Base-by-base conservation (phyloP, 768 basidiomycete species). In the Termitomyces eurrhizus region DNA sequence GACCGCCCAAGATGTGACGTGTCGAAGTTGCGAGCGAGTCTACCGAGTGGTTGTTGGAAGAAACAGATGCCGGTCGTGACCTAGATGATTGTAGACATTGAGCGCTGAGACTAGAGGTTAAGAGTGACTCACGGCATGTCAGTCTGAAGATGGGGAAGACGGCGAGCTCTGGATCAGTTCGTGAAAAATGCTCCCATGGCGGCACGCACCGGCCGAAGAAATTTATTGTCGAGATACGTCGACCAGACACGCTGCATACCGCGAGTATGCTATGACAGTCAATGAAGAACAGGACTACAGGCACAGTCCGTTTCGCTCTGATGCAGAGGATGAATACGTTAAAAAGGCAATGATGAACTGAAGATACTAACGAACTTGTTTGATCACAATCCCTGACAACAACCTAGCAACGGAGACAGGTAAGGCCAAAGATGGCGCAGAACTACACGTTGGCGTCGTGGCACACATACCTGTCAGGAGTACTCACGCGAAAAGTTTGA, bases 171-270 rank as follows among this genome's bases (percentile, higher is more conserved):
- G 24, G 29, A 57, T 61, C 52, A 58, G n/a, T 57, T 24, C 7
- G 52, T n/a, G 37, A 45, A 60, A 62, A 42, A 61, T 61, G 32
- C 51, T 58, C 56, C 52, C 60, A 65, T 58, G 50, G 35, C 29
- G 57, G 61, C 49, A 67, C 63, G 58, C 66, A 68, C 70, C 62
- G 65, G 61, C 52, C 62, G 57, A 14, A 60, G 62, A 44, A 55
- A 53, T 50, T 39, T 18, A 18, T 45, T 58, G 66, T 77, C 77
- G 18, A 83, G 77, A 66, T 84, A 84, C 11, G 77, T 78, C 33
- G 80, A 82, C 82, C 83, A 83, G 56, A 81, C 73, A 32, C 80
- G 76, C 64, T 83, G 78, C 80, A 83, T 83, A 35, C 18, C 33
- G 36, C 50, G 24, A 13, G 7, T 14, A 26, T 4, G 4, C 51